A percentile compares a stretch with the other conserved stretches of the same genome.
Evolutionary conservation across 345 rosid species (phyloP).

Genomic region (Brassica cretica): DNA sequence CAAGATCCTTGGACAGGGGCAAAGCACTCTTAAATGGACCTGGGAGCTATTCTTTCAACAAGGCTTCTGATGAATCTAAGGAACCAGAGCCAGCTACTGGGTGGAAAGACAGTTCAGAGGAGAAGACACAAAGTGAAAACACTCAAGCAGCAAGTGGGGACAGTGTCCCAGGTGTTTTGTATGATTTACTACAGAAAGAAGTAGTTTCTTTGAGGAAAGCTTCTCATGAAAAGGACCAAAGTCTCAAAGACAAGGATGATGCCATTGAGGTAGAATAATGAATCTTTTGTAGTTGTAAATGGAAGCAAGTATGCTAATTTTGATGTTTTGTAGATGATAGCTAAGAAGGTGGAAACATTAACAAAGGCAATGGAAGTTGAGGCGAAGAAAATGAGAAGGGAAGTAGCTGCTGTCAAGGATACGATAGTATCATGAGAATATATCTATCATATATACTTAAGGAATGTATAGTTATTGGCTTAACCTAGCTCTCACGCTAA

Average conservation of each 20-base stretch:
- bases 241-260: slow-evolving; percentile 98
- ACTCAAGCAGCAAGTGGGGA: slow-evolving; percentile 44
- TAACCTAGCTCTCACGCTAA: too few relatives aligned
- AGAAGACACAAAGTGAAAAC: slow-evolving; percentile 52
- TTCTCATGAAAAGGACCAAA: slow-evolving; percentile 94
- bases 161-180: slow-evolving; percentile 74
- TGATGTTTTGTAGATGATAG: slow-evolving; percentile 64
- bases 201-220: slow-evolving; percentile 85
- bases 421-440: too few relatives aligned
- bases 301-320: neutral
- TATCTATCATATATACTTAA: too few relatives aligned
- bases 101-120: slow-evolving; percentile 45
- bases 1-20: slow-evolving; percentile 86
- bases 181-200: slow-evolving; percentile 93
- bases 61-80: slow-evolving; percentile 72
- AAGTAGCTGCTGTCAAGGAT: slow-evolving; percentile 60
- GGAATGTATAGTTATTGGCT: too few relatives aligned
- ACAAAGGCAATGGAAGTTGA: slow-evolving; percentile 99
- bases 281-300: neutral
- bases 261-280: slow-evolving; percentile 79
- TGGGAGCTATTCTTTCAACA: slow-evolving; percentile 66
- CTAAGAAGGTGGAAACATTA: slow-evolving; percentile 92
- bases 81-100: slow-evolving; percentile 45
- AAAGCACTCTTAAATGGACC: slow-evolving; percentile 69
- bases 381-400: slow-evolving; percentile 99